phyloP scores from a whole-genome alignment of 2,329 filamentous ascomycete species.

The Beauveria caledonica region DNA sequence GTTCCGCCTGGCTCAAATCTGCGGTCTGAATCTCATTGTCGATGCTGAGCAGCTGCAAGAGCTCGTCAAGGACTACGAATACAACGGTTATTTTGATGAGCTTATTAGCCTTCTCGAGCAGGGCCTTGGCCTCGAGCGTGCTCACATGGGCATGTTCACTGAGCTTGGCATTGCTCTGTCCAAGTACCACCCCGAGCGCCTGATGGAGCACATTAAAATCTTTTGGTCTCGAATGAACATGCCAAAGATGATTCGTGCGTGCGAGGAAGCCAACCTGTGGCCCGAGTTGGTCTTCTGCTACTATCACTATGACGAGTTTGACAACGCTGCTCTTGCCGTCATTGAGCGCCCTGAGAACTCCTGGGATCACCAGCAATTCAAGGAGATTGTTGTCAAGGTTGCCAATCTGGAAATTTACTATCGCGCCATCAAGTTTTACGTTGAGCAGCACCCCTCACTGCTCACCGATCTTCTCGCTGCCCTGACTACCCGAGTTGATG shows the following conservation, averaged over 20 bases:
- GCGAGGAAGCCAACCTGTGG: conserved; percentile 93
- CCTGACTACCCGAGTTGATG: conserved; percentile 87
- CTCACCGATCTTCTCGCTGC: conserved; percentile 92
- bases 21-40: conserved; percentile 94
- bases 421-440: conserved; percentile 90
- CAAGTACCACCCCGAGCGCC: conserved; percentile 88
- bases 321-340: conserved; percentile 93
- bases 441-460: conserved; percentile 92
- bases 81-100: conserved; percentile 96
- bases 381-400: conserved; percentile 96
- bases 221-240: conserved; percentile 99
- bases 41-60: conserved; percentile 92
- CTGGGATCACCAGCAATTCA: conserved; percentile 99
- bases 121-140: conserved; percentile 83
- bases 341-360: conserved; percentile 97
- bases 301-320: conserved; percentile 96
- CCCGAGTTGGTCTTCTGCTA: conserved; percentile 97
- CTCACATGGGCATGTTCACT: conserved; percentile 97
- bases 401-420: conserved; percentile 99
- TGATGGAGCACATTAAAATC: conserved; percentile 97
- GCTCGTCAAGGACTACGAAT: conserved; percentile 93
- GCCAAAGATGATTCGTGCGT: conserved; percentile 89
- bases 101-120: conserved; percentile 91
- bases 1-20: conserved; percentile 97
- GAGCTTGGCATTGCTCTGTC: conserved; percentile 84